Percentiles rank a stretch among this genome's conserved stretches.
These are phyloP conservation scores for Sclerotinia borealis DNA, from an alignment of 2,329 filamentous ascomycete species.

Conservation along the genomic window DNA sequence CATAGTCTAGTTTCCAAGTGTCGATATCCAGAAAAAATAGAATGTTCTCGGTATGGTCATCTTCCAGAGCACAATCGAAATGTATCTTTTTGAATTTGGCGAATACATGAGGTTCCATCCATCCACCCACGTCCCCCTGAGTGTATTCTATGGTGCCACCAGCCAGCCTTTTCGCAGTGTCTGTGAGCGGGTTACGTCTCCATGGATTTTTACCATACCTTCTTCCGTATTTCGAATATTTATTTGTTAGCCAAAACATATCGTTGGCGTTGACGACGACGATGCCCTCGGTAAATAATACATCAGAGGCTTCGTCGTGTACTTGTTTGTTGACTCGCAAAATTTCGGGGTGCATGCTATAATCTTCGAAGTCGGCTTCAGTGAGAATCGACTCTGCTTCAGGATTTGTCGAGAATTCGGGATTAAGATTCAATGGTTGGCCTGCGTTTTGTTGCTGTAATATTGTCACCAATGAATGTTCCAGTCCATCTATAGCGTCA, in stretches of 20 bases:
- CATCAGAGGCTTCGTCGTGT: slow-evolving; percentile 14
- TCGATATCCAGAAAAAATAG: slow-evolving; percentile 17
- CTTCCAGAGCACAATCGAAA: slow-evolving; percentile 14
- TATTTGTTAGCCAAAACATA: slow-evolving; percentile 15
- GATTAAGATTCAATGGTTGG: background rate
- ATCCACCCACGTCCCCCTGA: background rate
- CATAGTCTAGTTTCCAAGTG: background rate
- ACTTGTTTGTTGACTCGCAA: slow-evolving; percentile 17
- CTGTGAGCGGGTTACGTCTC: slow-evolving; percentile 16
- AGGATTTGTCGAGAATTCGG: background rate
- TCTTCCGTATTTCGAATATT: background rate
- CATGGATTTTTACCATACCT: slow-evolving; percentile 12
- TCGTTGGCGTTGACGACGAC: slow-evolving; percentile 16
- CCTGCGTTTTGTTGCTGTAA: background rate
- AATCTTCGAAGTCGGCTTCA: slow-evolving; percentile 3
- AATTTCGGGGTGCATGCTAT: slow-evolving; percentile 12
- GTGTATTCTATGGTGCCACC: slow-evolving; percentile 11
- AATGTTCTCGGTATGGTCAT: background rate
- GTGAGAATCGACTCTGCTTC: slow-evolving; percentile 4
- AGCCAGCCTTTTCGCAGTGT: background rate
- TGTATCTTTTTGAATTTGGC: slow-evolving; percentile 17
- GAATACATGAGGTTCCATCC: slow-evolving; percentile 21
- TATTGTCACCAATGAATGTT: background rate
- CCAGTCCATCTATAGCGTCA: background rate
- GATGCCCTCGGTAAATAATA: slow-evolving; percentile 16